Base-by-base conservation (phyloP, 208 protist species). In the Trypanosoma scelopori region DNA sequence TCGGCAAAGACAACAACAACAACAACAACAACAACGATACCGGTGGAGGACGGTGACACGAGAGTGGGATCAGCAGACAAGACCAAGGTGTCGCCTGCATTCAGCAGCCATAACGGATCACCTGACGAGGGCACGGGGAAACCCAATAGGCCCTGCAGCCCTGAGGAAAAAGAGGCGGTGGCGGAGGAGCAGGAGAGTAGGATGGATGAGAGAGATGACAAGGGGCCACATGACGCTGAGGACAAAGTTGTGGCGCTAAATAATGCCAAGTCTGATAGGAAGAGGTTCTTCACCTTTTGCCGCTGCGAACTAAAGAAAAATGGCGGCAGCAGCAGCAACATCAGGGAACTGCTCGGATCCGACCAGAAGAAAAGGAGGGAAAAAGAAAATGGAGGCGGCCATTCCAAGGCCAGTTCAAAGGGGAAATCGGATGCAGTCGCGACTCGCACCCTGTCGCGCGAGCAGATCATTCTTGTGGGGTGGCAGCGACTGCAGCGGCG, bases 391-490 rank as follows among this genome's bases (percentile, higher is more conserved):
- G 23, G 35, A 50, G 11, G 78, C 69, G 39, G 66, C 69, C 47
- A 23, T 52, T n/a, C 22, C 45, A 30, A 76, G 67, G 55, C 48
- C 30, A 35, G 9, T 37, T 37, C 32, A 9, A 9, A 3, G 9
- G 32, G 5, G 9, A 37, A 37, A 37, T 37, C 32, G 32, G 46
- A 32, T 32, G 65, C 51, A 12, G 42, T 55, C n/a, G 58, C 53
- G 22, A 51, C 65, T 18, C 48, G 39, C 46, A 64, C 30, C n/a
- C 64, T 59, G 49, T 64, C 69, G 22, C 68, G 71, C 2, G 85
- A 89, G 76, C 74, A 94, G 59, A 57, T 89, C 25, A 85, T 93
- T 58, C 76, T 71, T 11, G 69, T 90, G 12, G 86, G 86, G 1
- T 78, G 68, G 48, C 28, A 78, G 65, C 79, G 85, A 12, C 63